Base-by-base conservation (phyloP, 805 yeast species). In the Hanseniaspora guilliermondii region DNA sequence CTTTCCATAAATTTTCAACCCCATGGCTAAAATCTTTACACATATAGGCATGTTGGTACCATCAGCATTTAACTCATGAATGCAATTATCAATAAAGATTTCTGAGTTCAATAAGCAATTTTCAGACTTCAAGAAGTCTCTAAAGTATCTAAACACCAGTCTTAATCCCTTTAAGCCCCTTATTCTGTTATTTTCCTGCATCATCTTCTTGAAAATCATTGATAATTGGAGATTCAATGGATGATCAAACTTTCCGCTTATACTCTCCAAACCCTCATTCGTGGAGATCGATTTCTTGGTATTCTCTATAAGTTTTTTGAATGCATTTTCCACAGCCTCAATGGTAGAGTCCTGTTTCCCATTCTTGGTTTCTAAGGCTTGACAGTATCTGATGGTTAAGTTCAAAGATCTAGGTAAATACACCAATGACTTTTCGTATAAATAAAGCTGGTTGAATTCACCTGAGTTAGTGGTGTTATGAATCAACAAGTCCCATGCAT, bases 371-470 rank as follows among this genome's bases (percentile, higher is more conserved):
- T 49, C 53, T 19, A 41, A 25, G 11, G 53, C 40, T 41, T 49
- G 53, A 7, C 36, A 41, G 16, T 49, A 49, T 22, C 30, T 49
- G 25, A 49, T 41, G 14, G 47, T 32, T 7, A 49, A 21, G 32
- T 49, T 49, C 22, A 49, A 42, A 8, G 53, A 49, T 49, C 47
- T 49, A n/a, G 53, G 53, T 30, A 49, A 12, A 33, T 49, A 49
- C 2, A 33, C 32, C 8, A 49, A 21, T 8, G 53, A 41, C 16
- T 41, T 49, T 25, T 42, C 42, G 17, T 41, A 49, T 12, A 49
- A 24, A 21, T 30, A 49, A 11, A 49, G 5, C 36, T 49, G 53
- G n/a, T 49, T 49, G 17, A 33, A 49, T 16, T 49, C 53, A 33
- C 53, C 53, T 7, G 53, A 49, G 32, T 49, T 49, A 41, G 33